Base-by-base conservation (phyloP, 2,329 filamentous ascomycete species). In the Colletotrichum costaricense region DNA sequence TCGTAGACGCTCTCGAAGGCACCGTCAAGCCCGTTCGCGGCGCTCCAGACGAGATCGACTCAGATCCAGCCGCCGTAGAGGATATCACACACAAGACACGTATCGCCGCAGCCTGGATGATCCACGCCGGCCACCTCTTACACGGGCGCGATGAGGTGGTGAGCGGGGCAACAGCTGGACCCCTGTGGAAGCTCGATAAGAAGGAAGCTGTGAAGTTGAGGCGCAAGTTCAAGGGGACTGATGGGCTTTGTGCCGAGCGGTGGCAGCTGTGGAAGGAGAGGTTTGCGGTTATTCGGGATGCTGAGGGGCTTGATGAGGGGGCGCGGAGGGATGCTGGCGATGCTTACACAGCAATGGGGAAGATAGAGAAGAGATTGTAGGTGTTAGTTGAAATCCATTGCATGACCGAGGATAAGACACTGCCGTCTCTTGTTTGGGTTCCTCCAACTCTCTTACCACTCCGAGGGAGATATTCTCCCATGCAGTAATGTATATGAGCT, bases 181-280 rank as follows among this genome's bases (percentile, higher is more conserved):
- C 75, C 26, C 57, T 76, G 1, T 78, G 75, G 76, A 70, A 52
- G 28, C 64, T 76, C 2, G 26, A 54, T 5, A 78, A 77, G 76
- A 75, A 69, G 42, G 69, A 76, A 30, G 68, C 64, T 2, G 22
- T 65, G 2, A 75, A 65, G 67, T 19, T 74, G 12, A 60, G 67
- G 5, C 74, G 72, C 11, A 77, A 67, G 68, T 69, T 38, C 16
- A 75, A 56, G 12, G 76, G 71, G 6, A 76, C 72, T 4, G 52
- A 76, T 22, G 74, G 76, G 1, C 33, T 75, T 5, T 75, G 74
- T 42, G 67, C 59, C 8, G 54, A 74, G 14, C 63, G 76, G 14
- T 77, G 75, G 76, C 35, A 72, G 28, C 54, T 77, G 22, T 76
- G 74, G 76, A 77, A 76, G 28, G 63, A 75, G 14, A 72, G 75